Conservation (phyloP, 1,139 yeast species). For the Lodderomyces parapsilosis region DNA sequence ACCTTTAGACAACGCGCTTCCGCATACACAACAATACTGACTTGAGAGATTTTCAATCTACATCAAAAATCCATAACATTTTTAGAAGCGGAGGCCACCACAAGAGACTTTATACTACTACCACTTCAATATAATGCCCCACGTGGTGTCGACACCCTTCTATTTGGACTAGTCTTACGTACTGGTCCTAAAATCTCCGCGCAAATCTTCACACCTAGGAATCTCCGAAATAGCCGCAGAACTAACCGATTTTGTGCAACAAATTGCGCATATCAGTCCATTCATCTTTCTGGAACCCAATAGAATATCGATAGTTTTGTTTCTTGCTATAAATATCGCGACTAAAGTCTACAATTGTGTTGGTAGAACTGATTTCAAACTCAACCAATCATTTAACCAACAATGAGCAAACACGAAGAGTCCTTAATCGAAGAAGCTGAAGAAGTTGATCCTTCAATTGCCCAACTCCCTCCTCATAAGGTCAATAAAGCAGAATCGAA, state of each 20-base stretch:
- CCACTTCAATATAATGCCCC: too few species aligned
- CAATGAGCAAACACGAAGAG: slow-evolving; percentile 11
- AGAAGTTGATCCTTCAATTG: slow-evolving; percentile 20
- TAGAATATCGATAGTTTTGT: neutral
- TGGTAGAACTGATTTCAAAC: neutral
- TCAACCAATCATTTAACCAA: neutral
- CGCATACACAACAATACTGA: too few species aligned
- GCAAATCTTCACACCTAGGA: too few species aligned
- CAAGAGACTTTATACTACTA: too few species aligned
- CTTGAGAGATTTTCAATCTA: too few species aligned
- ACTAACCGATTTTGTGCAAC: neutral
- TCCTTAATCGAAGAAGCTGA: slow-evolving; percentile 23
- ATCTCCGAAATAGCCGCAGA: neutral
- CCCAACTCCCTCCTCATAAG: slow-evolving; percentile 19
- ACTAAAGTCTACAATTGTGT: neutral
- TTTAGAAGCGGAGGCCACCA: too few species aligned
- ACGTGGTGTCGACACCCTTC: too few species aligned
- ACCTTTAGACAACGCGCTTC: too few species aligned
- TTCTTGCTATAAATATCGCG: neutral
- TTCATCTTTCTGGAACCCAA: neutral
- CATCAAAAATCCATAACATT: too few species aligned
- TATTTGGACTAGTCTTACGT: too few species aligned
- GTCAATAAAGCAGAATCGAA: slow-evolving; percentile 7
- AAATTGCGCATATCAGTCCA: neutral
- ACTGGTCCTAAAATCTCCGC: too few species aligned